These are phyloP conservation scores for Bipolaris victoriae DNA, from an alignment of 2,329 filamentous ascomycete species.

Conservation along the genomic window DNA sequence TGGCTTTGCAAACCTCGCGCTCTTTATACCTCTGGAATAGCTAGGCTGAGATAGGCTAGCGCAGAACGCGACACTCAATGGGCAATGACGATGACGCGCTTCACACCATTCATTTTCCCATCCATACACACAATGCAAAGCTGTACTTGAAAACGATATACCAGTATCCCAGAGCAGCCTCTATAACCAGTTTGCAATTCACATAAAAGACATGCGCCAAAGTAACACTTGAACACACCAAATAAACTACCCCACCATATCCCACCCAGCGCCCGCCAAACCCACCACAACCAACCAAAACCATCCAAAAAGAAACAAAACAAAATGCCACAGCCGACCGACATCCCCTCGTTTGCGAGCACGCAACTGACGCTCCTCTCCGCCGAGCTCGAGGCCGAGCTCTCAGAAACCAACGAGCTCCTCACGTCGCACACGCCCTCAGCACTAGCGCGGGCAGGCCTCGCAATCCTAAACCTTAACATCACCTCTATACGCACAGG, in stretches of 20 bases:
- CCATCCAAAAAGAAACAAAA: neutral
- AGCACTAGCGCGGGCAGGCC: constrained; percentile 75
- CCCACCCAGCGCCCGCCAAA: neutral
- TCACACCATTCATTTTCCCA: neutral
- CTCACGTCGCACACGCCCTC: constrained; percentile 71
- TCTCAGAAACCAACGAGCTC: constrained; percentile 71
- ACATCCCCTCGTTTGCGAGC: constrained; percentile 71
- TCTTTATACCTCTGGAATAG: neutral
- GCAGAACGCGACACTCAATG: neutral
- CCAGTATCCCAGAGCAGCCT: too few relatives aligned
- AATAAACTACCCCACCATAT: neutral
- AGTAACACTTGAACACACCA: too few relatives aligned
- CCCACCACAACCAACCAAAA: neutral
- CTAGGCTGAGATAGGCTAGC: neutral
- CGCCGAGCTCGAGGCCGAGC: constrained; percentile 73
- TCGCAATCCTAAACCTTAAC: constrained; percentile 77
- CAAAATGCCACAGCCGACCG: constrained; percentile 46
- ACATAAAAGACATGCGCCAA: too few relatives aligned
- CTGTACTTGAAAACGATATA: neutral
- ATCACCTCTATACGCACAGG: constrained; percentile 82
- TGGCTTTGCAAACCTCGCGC: too few relatives aligned
- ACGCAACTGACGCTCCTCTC: constrained; percentile 74
- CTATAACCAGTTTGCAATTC: too few relatives aligned
- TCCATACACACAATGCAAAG: neutral
- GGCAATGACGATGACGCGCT: constrained; percentile 6